Base-by-base conservation (phyloP, 805 yeast species). In the Lipomyces anomalus region DNA sequence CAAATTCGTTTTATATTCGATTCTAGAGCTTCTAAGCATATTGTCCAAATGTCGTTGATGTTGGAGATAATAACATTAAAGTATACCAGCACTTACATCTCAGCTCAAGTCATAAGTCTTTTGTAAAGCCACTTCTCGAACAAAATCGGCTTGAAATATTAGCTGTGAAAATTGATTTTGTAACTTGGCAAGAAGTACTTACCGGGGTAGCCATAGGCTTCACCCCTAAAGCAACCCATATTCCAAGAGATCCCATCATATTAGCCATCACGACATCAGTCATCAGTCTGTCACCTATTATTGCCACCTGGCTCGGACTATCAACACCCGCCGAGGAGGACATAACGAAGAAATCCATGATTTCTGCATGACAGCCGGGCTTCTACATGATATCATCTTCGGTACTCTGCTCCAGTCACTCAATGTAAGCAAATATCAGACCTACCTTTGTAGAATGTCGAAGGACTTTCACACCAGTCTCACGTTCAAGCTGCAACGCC, bases 251-350 rank as follows among this genome's bases (percentile, higher is more conserved):
- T 0, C 95, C 95, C 95, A 90, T 87, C 71, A 80, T 71, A 58
- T 92, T 90, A 17, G 97, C 96, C 95, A 92, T 84, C 42, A 89
- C 66, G 44, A 92, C 75, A 63, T 92, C 98, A 0, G 98, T 92
- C 65, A 88, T 79, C 22, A 92, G 70, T 32, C 98, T 67, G 57
- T 92, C 98, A 0, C 98, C 98, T 7, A 92, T 76, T 4, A 92
- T 80, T 0, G 86, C 90, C 13, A 92, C 79, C 53, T 88, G 83
- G 13, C 71, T 61, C 0, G 89, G 78, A 50, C 62, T 47, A 7
- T 63, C 59, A 2, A 72, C 65, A 52, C 77, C 57, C 38, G 70
- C 76, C n/a, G 75, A 69, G 3, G 66, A 42, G 22, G 40, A 36
- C 22, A 29, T 46, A 6, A 64, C 59, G 56, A 87, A 81, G 56